Base-by-base conservation (phyloP, 768 basidiomycete genomes). In the Boletus tomentosulus region DNA sequence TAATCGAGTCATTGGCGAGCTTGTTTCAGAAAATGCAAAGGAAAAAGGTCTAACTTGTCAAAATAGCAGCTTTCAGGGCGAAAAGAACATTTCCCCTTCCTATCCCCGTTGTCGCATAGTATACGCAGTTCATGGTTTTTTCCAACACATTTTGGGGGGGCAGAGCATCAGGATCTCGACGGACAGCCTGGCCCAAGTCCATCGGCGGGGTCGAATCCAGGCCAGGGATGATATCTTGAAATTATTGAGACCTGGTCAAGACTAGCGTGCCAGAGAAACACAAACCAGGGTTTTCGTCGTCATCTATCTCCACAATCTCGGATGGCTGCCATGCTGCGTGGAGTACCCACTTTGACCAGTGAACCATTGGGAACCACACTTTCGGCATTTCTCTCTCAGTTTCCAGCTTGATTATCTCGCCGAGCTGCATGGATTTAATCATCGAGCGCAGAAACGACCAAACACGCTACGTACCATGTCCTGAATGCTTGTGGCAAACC, bases 131-230 rank as follows among this genome's bases (percentile, higher is more conserved):
- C 76, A 82, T 75, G 1, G 76, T 53, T 35, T 62, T 69, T 62
- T 89, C 86, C 31, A 87, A 67, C 2, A 57, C 46, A 57, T 87
- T 89, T 3, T 73, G 63, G 0, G 89, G 88, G 1, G 89, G 87
- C 0, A 89, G 66, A 0, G 85, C 87, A 63, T 91, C 88, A 0
- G 88, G 87, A 67, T 91, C 87, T 27, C 88, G 76, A 3, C 77
- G 73, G 15, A 72, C 68, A 1, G 87, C 78, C 33, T 76, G 60
- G 3, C 83, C 85, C 1, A 89, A 74, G 60, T 87, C 85, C 3
- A 74, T 64, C 35, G 69, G 62, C 43, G 64, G 57, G 9, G 67
- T 66, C 1, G 72, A 72, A 30, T 78, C 72, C 11, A 83, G 68
- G 9, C 86, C 85, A 55, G 83, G 83, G 43, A 89, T 81, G 56